Percentiles rank a stretch among this genome's conserved stretches.
Conservation (phyloP, 306 rosid species). For the Cucurbita argyrosperma region DNA sequence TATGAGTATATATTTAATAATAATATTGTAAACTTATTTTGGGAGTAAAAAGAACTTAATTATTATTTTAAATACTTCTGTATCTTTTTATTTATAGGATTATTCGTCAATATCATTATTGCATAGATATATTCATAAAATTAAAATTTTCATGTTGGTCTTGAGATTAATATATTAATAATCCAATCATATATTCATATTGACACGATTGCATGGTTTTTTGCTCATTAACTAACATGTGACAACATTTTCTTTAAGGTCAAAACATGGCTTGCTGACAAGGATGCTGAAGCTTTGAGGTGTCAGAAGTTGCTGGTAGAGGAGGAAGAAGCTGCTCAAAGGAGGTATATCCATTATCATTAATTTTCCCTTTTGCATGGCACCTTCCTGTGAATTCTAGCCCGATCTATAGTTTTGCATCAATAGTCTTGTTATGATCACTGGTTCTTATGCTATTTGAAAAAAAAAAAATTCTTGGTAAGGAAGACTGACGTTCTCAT, state of each 20-base stretch:
- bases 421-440: not conserved
- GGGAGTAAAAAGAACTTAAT: not conserved
- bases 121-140: not conserved
- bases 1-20: too few species aligned
- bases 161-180: not conserved
- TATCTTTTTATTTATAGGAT: too few species aligned
- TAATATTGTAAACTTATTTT: too few species aligned
- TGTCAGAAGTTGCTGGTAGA: slow-evolving; percentile 71
- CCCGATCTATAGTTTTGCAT: not conserved
- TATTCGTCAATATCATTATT: not conserved
- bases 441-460: not conserved
- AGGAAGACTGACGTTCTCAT: not conserved
- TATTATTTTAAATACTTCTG: too few species aligned
- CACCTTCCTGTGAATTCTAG: not conserved
- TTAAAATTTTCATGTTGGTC: too few species aligned
- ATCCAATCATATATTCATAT: not conserved
- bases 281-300: slow-evolving; percentile 75
- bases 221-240: slow-evolving; percentile 10
- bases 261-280: slow-evolving; percentile 67
- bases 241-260: slow-evolving; percentile 25
- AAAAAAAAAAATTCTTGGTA: not conserved
- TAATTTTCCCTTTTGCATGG: not conserved
- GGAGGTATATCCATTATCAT: slow-evolving; percentile 31
- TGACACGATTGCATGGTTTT: not conserved
- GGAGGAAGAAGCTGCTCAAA: slow-evolving; percentile 85